Evolutionary conservation across 306 rosid genomes (phyloP), one percentile per base, ranked within the genome.

Genomic region (Cicer yamashitae): DNA sequence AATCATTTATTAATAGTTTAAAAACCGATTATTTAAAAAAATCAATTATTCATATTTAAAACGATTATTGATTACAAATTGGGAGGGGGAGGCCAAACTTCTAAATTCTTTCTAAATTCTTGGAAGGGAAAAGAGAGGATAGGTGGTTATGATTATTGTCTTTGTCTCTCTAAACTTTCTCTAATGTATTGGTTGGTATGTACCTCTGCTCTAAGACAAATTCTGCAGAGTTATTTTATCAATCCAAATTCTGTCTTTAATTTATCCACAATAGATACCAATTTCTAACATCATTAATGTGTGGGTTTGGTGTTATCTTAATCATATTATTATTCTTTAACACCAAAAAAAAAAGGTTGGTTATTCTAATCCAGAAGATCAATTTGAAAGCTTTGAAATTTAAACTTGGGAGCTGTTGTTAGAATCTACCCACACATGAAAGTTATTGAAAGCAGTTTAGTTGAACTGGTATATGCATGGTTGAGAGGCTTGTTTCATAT

Each of bases 401-500:
- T 44, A 57, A 34, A 74, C 45, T 38, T 44, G 9, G 22, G 70
- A 38, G 71, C 2, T 37, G n/a, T 9, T 15, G 51, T 46, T 34
- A 48, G 2, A n/a, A 48, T 74, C 48, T 51, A 7, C 40, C 48
- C 61, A 7, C 40, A 48, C 39, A 7, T 9, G 8, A n/a, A 47
- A 47, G 45, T 25, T 11, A n/a, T 50, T 50, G 64, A 53, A 51
- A 30, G 8, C 8, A 20, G 44, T 22, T 64, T 4, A 75, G 64
- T n/a, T 11, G 40, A 65, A 52, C 9, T 38, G 14, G 58, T 22
- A 20, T 54, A 54, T 67, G 38, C 15, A 77, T 56, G 67, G 60
- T 77, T 56, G 59, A 56, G 75, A 30, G 46, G 43, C 25, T 44
- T 68, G 70, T 77, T 77, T 57, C 50, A 46, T 68, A 77, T 57